Evolutionary conservation across 2,329 filamentous ascomycete genomes (phyloP).

Genomic region (Mycosphaerella arachidis): DNA sequence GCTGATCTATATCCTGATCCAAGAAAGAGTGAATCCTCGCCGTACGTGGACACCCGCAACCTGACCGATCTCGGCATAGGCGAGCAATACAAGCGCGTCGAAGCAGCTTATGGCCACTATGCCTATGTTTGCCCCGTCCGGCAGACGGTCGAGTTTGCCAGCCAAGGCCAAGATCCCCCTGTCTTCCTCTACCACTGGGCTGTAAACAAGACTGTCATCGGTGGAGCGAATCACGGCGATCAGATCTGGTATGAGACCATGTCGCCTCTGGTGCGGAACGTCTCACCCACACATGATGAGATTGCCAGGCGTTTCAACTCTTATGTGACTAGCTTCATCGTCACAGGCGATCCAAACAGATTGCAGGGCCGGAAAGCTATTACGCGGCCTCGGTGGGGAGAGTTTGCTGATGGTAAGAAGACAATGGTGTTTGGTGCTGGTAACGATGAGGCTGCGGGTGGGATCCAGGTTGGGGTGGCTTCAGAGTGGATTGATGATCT

Average conservation of each 20-base stretch:
- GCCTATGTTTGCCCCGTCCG: constrained; percentile 62
- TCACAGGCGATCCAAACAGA: constrained; percentile 31
- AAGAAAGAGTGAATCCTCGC: constrained; percentile 35
- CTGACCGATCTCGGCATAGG: constrained; percentile 39
- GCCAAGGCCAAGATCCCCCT: constrained; percentile 25
- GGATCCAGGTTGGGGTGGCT: constrained; percentile 38
- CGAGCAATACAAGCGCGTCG: constrained; percentile 53
- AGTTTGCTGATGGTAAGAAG: constrained; percentile 14
- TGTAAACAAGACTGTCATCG: constrained; percentile 39
- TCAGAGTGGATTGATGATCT: constrained; percentile 43
- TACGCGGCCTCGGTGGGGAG: constrained; percentile 25
- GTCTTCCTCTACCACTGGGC: constrained; percentile 61
- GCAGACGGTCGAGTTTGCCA: constrained; percentile 51
- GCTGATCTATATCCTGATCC: constrained; percentile 61
- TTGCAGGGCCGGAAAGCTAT: constrained; percentile 20
- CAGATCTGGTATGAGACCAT: constrained; percentile 35
- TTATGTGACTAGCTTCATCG: constrained; percentile 33
- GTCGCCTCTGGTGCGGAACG: constrained; percentile 20
- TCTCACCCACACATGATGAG: constrained; percentile 29
- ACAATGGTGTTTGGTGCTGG: constrained; percentile 55
- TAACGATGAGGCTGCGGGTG: constrained; percentile 51
- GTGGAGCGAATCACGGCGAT: constrained; percentile 34
- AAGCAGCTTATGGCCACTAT: constrained; percentile 60
- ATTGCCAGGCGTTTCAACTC: constrained; percentile 31
- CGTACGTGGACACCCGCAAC: constrained; percentile 38